Percentiles rank a stretch among this genome's conserved stretches.
Conservation (phyloP, 805 yeast species). For the Metschnikowia baotianmanensis region DNA sequence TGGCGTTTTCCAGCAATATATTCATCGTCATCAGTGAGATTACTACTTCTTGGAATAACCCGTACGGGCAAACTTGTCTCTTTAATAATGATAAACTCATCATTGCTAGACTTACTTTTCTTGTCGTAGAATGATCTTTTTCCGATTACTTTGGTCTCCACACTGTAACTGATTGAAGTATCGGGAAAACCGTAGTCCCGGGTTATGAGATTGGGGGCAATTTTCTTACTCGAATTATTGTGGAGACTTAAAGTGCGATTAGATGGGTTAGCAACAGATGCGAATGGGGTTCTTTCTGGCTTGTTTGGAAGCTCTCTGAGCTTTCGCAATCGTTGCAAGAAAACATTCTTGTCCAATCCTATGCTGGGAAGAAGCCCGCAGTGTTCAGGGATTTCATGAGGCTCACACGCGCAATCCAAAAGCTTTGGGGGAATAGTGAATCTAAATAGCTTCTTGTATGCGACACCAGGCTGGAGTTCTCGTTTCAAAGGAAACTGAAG, state of each 20-base stretch:
- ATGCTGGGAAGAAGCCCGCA: constrained; percentile 25
- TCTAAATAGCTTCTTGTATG: constrained; percentile 37
- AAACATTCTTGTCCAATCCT: constrained; percentile 27
- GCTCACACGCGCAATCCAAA: constrained; percentile 30
- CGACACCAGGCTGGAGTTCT: constrained; percentile 24
- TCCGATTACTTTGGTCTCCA: constrained; percentile 28
- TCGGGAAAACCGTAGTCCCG: constrained; percentile 28
- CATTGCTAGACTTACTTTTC: constrained; percentile 10
- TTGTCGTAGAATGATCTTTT: constrained; percentile 22
- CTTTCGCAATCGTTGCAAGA: constrained; percentile 21
- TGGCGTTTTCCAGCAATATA: constrained; percentile 17
- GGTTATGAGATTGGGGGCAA: constrained; percentile 16
- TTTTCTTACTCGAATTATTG: neutral
- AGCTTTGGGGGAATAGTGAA: constrained; percentile 37
- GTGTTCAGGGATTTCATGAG: constrained; percentile 25
- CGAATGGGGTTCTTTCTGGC: constrained; percentile 3
- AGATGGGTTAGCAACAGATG: neutral
- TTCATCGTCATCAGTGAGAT: constrained; percentile 3
- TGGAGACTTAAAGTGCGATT: neutral
- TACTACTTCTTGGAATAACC: constrained; percentile 20
- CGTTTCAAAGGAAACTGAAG: constrained; percentile 25
- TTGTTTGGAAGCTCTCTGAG: constrained; percentile 13
- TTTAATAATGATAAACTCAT: constrained; percentile 26
- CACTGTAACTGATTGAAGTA: constrained; percentile 28
- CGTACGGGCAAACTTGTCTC: constrained; percentile 25